Conservation (phyloP, 2,329 filamentous ascomycete species). For the Monilinia fructicola region DNA sequence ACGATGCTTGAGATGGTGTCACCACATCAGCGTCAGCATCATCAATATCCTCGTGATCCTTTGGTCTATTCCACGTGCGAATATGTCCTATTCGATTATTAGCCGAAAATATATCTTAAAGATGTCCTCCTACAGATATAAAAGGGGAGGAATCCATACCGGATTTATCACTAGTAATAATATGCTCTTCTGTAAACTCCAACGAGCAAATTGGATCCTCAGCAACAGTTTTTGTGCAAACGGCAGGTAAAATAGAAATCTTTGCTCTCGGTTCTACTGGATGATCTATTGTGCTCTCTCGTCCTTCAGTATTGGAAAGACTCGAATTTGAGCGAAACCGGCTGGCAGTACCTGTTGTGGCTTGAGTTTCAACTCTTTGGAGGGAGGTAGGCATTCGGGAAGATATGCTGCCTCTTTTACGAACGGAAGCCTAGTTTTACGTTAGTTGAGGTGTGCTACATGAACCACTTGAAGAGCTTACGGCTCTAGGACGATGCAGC, state of each 20-base stretch:
- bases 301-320: conserved; percentile 50
- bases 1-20: conserved; percentile 1
- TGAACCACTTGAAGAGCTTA: conserved; percentile 49
- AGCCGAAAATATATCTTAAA: not conserved
- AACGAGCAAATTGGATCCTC: conserved; percentile 86
- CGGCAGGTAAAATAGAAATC: conserved; percentile 84
- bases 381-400: conserved; percentile 50
- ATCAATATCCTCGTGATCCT: conserved; percentile 24
- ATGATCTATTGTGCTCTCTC: conserved; percentile 66
- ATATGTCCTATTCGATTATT: conserved; percentile 30
- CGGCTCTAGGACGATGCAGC: conserved; percentile 85
- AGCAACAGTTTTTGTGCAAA: conserved; percentile 73
- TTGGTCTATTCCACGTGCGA: conserved; percentile 36
- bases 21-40: conserved; percentile 18
- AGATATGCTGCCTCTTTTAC: conserved; percentile 53
- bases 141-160: conserved; percentile 57
- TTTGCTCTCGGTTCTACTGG: conserved; percentile 79
- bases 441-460: conserved; percentile 12
- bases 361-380: conserved; percentile 62
- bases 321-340: conserved; percentile 71
- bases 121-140: not conserved
- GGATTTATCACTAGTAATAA: conserved; percentile 87
- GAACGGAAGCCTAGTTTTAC: conserved; percentile 50
- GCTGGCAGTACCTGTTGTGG: conserved; percentile 49
- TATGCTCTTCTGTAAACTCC: conserved; percentile 89